Base-by-base conservation (phyloP, 257 asterid species). In the Datura wrightii region DNA sequence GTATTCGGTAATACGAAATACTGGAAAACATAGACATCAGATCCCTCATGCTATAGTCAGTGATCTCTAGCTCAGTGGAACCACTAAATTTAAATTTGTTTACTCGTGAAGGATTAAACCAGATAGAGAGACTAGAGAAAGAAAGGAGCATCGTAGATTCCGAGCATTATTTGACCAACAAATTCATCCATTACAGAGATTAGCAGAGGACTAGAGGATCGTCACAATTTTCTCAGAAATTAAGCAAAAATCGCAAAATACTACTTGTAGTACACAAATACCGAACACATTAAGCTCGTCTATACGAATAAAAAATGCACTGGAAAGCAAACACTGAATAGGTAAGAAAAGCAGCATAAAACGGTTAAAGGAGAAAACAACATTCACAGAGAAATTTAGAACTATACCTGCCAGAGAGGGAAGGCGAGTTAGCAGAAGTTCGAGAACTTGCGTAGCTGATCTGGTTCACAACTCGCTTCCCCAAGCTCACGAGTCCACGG, bases 401-500 rank as follows among this genome's bases (percentile, higher is more conserved):
- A 15, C 3, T 37, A 44, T 9, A 90, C 89, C 90, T 91, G 83
- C 37, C 84, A 44, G 90, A 84, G 85, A 88, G 85, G 14, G 87
- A 59, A 85, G 88, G 86, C 82, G 79, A 19, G 37, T 55, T 72
- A 78, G 82, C 67, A 24, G 82, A 10, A 46, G 46, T 52, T 53
- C 85, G 80, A n/a, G 24, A 39, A 66, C 41, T 83, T 52, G 91
- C 34, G 82, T 34, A 71, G 60, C 84, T 86, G 86, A 91, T 88
- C 88, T 79, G 89, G 84, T 85, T 48, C 11, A 87, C 80, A 39
- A 92, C 81, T 80, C 90, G 92, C 83, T 87, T 92, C 41, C 91
- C 96, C 41, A 91, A 82, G 86, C 71, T 88, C 82, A 88, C 89
- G 86, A 92, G 81, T 87, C 85, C 82, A 63, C 89, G 87, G 46